Evolutionary conservation across 1,139 yeast species (phyloP), one percentile per base, ranked within the genome.

Genomic region (Scheffersomyces cryptocercus): DNA sequence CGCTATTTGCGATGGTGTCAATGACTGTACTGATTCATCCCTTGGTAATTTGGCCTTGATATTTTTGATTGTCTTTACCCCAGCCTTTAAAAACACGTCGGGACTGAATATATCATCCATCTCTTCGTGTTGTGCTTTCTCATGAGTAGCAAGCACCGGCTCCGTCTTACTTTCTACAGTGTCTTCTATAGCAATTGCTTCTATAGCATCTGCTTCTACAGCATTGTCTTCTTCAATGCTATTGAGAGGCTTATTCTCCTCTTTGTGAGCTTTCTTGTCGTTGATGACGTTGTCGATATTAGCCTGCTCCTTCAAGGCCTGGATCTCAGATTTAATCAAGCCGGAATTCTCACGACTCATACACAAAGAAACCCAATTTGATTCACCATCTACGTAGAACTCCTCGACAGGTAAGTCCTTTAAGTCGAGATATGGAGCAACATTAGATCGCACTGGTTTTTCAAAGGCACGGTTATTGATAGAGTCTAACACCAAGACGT

Each of bases 301-400:
- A 5, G 50, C 50, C 32, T 49, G 60, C 24, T 52, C 59, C 43
- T 50, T 55, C 37, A 61, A 48, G 29, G 60, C 59, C 24, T 46
- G 50, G 11, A 62, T 45, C 36, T 64, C 64, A 20, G 26, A 20
- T 3, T 48, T 52, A 28, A 56, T 55, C 29, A 64, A 55, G 4
- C 61, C 50, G 7, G 62, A 56, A 38, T 61, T 60, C 28, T 65
- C 69, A 29, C 65, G 48, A 10, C 61, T 50, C 11, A 65, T 49
- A 4, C 57, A 36, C 15, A 31, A 31, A 31, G 24, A 15, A 5
- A 63, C 57, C 78, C 78, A 73, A 47, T 73, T 73, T 5, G 68
- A 59, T 42, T 64, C 68, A 1, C 68, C 68, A 39, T 69, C 75
- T 13, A 51, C 53, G 37, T 58, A 59, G 41, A 63, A 56, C 29